phyloP scores from a whole-genome alignment of 768 basidiomycete genomes.

The Mrakia frigida region DNA sequence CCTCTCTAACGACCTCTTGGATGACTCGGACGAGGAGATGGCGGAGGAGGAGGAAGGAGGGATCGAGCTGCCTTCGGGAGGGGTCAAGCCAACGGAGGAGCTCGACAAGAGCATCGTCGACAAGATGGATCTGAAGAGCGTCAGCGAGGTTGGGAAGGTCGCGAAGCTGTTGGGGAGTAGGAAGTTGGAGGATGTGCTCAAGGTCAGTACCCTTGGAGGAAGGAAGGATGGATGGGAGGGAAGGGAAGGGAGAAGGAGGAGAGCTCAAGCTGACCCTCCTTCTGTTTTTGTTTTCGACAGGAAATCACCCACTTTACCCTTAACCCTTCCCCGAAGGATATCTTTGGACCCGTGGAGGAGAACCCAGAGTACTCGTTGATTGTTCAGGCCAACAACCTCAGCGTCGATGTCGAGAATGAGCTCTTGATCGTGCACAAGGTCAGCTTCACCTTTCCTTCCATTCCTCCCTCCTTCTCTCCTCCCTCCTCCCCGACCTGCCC shows the following conservation, averaged over 20 bases:
- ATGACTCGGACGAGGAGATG: constrained; percentile 45
- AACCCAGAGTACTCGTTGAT: constrained; percentile 96
- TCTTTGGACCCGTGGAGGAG: constrained; percentile 63
- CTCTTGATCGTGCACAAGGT: constrained; percentile 95
- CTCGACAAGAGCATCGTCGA: constrained; percentile 89
- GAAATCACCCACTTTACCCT: constrained; percentile 82
- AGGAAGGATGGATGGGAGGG: neutral
- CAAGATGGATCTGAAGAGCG: constrained; percentile 77
- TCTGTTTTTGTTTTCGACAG: constrained; percentile 46
- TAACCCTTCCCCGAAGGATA: constrained; percentile 64
- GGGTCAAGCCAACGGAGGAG: constrained; percentile 89
- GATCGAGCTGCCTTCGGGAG: constrained; percentile 63
- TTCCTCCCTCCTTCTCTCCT: neutral
- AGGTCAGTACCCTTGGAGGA: constrained; percentile 49
- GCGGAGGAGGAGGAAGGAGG: constrained; percentile 53
- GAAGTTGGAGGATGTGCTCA: constrained; percentile 77
- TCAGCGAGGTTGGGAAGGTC: constrained; percentile 81
- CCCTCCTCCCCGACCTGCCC: neutral
- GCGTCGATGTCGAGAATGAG: constrained; percentile 97
- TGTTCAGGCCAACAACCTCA: constrained; percentile 94
- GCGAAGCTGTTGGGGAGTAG: constrained; percentile 85
- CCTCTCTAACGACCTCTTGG: constrained; percentile 53
- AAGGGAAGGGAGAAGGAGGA: neutral
- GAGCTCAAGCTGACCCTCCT: constrained; percentile 9
- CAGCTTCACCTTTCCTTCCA: constrained; percentile 32